Evolutionary conservation across 805 yeast genomes (phyloP), one percentile per base, ranked within the genome.

Genomic region (Saccharomycopsis sp.): DNA sequence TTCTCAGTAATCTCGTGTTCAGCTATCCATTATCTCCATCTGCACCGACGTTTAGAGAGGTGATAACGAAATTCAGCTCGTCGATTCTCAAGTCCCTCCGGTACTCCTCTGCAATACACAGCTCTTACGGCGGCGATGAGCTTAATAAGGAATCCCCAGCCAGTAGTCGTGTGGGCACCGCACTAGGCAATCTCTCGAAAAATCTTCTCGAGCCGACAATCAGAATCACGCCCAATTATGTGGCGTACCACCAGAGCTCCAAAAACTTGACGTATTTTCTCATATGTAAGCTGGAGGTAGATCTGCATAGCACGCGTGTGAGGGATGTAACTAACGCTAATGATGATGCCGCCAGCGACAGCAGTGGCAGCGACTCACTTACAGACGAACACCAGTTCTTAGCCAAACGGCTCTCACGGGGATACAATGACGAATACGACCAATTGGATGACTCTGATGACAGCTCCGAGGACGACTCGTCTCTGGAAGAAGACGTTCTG

Each of bases 1-100:
- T n/a, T n/a, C n/a, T n/a, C 53, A 72, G 75, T 50, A 73, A 67
- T 53, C 65, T 70, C 50, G 68, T 75, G 29, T 68, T 75, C 52
- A 74, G 73, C 57, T 73, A 73, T 56, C 74, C 75, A 12, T 63
- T 71, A 8, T 60, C 69, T 3, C 62, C 72, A 4, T 60, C 64
- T 20, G 68, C 74, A 8, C 76, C 76, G 23, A 57, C 64, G 1
- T 64, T 70, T 51, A 63, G 65, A 53, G 65, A 71, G 3, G 59
- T 75, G 2, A 63, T 66, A 4, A 56, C 71, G 3, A 60, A 63
- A 3, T 52, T 68, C 24, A 57, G 57, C 21, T 24, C 29, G 21
- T 21, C 18, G 59, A 47, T 62, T 57, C n/a, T 55, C 67, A 18
- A 58, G 65, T 14, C 56, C 64, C 15, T 63, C 61, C 5, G 59